Evolutionary conservation across 108 stramenopile species (phyloP).

Genomic region (Cyclotella atomus): DNA sequence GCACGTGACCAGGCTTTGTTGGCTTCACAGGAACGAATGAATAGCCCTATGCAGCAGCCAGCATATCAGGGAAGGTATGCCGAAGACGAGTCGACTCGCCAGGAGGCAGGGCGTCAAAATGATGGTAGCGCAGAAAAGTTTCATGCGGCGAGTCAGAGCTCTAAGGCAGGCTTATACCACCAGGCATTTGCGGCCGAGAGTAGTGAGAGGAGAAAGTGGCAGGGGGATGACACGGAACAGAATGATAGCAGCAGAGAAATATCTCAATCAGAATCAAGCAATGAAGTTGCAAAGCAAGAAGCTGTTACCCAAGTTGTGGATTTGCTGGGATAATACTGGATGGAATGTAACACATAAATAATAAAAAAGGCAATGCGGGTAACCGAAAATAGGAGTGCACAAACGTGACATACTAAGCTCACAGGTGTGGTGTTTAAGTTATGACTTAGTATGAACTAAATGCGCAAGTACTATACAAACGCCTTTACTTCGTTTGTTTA

Average conservation of each 20-base stretch:
- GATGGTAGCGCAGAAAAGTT: background rate
- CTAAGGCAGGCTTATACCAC: conserved; percentile 3
- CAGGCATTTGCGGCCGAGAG: conserved; percentile 15
- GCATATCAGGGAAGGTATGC: conserved; percentile 18
- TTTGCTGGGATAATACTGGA: conserved; percentile 15
- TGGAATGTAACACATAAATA: too few species aligned
- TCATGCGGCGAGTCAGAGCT: background rate
- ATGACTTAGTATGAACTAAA: too few species aligned
- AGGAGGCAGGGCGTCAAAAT: background rate
- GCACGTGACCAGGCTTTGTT: conserved; percentile 55
- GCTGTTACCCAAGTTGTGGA: conserved; percentile 1
- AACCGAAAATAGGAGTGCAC: too few species aligned
- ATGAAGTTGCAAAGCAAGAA: background rate
- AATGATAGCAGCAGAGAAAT: background rate
- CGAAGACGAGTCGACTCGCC: background rate
- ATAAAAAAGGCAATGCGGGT: too few species aligned
- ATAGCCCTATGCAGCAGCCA: background rate
- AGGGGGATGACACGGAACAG: background rate
- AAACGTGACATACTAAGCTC: too few species aligned
- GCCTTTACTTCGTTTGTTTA: too few species aligned
- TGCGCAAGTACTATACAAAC: too few species aligned
- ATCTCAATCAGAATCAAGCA: background rate
- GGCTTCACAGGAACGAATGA: conserved; percentile 7
- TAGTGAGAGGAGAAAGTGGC: conserved; percentile 4
- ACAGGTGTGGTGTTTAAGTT: too few species aligned